phyloP scores from a whole-genome alignment of 164 flowering plant species.

The Umbilicus rupestris region DNA sequence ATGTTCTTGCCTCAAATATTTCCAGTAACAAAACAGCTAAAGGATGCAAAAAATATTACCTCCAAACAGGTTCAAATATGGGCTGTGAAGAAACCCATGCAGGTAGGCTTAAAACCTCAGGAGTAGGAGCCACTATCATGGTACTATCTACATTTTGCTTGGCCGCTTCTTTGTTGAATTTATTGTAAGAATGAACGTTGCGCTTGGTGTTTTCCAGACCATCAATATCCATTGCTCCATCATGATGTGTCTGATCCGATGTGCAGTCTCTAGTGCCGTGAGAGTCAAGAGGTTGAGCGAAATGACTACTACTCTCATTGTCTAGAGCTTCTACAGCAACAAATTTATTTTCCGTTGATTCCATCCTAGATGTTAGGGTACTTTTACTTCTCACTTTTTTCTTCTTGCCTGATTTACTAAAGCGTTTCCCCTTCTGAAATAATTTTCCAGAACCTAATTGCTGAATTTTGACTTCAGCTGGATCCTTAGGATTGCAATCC shows the following conservation, averaged over 20 bases:
- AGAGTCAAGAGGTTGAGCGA: background rate
- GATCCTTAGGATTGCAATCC: conserved; percentile 24
- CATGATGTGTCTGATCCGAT: background rate
- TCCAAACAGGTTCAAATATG: conserved; percentile 38
- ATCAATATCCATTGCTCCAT: background rate
- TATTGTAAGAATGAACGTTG: conserved; percentile 2
- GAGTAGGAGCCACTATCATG: background rate
- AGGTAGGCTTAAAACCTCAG: background rate
- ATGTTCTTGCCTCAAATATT: conserved; percentile 1
- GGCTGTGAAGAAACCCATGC: conserved; percentile 25
- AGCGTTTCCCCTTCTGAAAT: no score
- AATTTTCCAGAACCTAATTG: no score
- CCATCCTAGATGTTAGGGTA: no score
- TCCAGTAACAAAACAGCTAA: background rate
- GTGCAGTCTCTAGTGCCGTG: background rate
- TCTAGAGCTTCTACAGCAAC: background rate
- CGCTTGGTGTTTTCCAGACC: background rate
- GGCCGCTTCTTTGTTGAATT: conserved; percentile 12
- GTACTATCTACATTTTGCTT: background rate
- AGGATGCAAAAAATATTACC: conserved; percentile 19
- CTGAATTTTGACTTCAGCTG: background rate
- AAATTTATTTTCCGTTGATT: background rate
- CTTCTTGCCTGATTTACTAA: background rate
- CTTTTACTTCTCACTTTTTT: background rate
- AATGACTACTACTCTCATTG: background rate